These are phyloP conservation scores for Rhizomucor pusillus DNA, from an alignment of 371 early-diverging fungal genomes.

Conservation along the genomic window DNA sequence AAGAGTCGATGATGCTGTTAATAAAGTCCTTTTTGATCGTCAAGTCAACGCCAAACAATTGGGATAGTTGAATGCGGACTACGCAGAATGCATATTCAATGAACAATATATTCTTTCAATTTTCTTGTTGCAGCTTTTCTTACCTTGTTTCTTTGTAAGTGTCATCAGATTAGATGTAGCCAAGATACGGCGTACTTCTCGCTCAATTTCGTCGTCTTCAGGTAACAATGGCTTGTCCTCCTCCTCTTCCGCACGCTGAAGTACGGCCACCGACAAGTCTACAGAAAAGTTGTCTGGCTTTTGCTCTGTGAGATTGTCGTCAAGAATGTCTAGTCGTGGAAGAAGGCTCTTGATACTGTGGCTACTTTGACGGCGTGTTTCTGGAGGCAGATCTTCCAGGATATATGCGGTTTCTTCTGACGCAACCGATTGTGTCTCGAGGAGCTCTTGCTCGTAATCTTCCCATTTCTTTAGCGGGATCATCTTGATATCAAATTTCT, in stretches of 20 bases:
- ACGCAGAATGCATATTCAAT: conserved; percentile 9
- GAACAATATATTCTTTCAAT: not conserved
- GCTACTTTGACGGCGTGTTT: not conserved
- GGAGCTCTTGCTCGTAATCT: conserved; percentile 78
- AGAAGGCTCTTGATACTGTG: not conserved
- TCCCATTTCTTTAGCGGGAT: conserved; percentile 62
- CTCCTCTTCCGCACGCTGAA: not conserved
- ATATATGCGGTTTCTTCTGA: conserved; percentile 11
- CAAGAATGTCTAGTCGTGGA: no score
- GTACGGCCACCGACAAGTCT: not conserved
- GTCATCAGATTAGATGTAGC: conserved; percentile 75
- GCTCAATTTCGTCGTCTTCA: conserved; percentile 83
- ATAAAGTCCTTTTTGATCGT: conserved; percentile 81
- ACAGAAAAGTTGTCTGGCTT: not conserved
- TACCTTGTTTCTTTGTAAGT: conserved; percentile 80
- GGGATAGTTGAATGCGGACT: conserved; percentile 79
- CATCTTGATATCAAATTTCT: conserved; percentile 59
- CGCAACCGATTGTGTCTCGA: conserved; percentile 44
- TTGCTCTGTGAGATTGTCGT: no score
- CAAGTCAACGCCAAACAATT: conserved; percentile 81
- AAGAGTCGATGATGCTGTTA: conserved; percentile 73
- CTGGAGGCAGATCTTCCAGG: not conserved
- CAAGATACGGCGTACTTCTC: conserved; percentile 77
- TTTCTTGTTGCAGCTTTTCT: not conserved
- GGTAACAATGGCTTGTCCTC: conserved; percentile 51